Evolutionary conservation across 148 eudicot species (phyloP), one percentile per base, ranked within the genome.

Genomic region (Silene uniflora): DNA sequence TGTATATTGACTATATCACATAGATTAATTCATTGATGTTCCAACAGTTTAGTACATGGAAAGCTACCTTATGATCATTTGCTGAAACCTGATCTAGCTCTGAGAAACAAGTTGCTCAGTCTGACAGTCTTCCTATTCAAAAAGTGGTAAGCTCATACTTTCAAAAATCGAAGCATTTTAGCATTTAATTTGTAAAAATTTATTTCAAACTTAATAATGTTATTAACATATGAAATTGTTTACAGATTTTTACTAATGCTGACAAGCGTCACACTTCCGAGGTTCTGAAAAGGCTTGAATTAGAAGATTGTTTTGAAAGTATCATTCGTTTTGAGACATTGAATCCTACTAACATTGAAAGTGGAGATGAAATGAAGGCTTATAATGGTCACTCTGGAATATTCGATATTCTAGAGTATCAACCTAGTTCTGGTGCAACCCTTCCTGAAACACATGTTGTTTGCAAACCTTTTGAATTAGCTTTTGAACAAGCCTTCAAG

Each of bases 51-150:
- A 82, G 98, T 94, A 46, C 98, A 94, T 80, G 97, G 98, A 67
- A 86, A 89, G 82, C 80, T 94, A 76, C 98, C 97, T 4, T 94
- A 91, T 67, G n/a, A n/a, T n/a, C n/a, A n/a, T n/a, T n/a, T n/a
- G n/a, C n/a, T n/a, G n/a, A n/a, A n/a, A n/a, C n/a, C 92, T 3
- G 96, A 94, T 70, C 88, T 82, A n/a, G 87, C 87, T 72, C 42
- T 94, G 55, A 89, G 86, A 75, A 88, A 62, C 76, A 83, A 91
- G 72, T 82, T 94, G 63, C 91, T 84, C n/a, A n/a, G n/a, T n/a
- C n/a, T n/a, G n/a, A n/a, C 32, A 86, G 91, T 82, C 73, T 94
- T 68, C 98, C 97, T 35, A 49, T 88, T 71, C 89, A 92, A 27
- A 94, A 89, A 91, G 82, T 91, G 78, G 98, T 94, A 85, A 75